Evolutionary conservation across 345 rosid genomes (phyloP).

Genomic region (Euphorbia pulcherrima): DNA sequence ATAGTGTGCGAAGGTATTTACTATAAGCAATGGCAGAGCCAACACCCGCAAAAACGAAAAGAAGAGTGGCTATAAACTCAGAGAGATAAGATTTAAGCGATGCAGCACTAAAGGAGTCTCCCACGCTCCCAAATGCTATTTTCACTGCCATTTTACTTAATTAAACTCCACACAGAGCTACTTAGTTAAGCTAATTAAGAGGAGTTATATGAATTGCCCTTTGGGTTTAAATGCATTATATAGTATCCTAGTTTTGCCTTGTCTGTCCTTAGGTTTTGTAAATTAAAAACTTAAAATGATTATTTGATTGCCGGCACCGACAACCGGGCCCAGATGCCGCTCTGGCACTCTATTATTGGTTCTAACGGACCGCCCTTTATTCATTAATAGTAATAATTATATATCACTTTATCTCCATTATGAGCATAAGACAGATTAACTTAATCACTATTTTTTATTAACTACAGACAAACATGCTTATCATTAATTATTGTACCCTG

Average conservation of each 20-base stretch:
- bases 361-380: conserved; percentile 50
- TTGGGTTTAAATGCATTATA: background rate
- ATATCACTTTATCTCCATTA: conserved; percentile 27
- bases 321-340: conserved; percentile 31
- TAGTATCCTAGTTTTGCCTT: too few relatives aligned
- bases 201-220: background rate
- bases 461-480: background rate
- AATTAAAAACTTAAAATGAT: too few relatives aligned
- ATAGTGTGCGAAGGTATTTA: too few relatives aligned
- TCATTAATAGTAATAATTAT: conserved; percentile 25
- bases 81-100: conserved; percentile 64
- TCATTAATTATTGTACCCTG: too few relatives aligned
- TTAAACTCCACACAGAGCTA: background rate
- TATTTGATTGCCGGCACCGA: conserved; percentile 46
- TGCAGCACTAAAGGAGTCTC: conserved; percentile 68
- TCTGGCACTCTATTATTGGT: conserved; percentile 22
- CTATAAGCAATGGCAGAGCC: conserved; percentile 80
- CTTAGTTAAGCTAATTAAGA: too few relatives aligned
- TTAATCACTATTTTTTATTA: conserved; percentile 28
- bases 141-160: conserved; percentile 52
- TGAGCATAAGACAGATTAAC: conserved; percentile 37
- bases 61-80: conserved; percentile 88
- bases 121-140: conserved; percentile 62
- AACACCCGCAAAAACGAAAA: conserved; percentile 91
- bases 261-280: conserved; percentile 1